Evolutionary conservation across 2,329 filamentous ascomycete species (phyloP).

Genomic region (Curvularia hawaiiensis): DNA sequence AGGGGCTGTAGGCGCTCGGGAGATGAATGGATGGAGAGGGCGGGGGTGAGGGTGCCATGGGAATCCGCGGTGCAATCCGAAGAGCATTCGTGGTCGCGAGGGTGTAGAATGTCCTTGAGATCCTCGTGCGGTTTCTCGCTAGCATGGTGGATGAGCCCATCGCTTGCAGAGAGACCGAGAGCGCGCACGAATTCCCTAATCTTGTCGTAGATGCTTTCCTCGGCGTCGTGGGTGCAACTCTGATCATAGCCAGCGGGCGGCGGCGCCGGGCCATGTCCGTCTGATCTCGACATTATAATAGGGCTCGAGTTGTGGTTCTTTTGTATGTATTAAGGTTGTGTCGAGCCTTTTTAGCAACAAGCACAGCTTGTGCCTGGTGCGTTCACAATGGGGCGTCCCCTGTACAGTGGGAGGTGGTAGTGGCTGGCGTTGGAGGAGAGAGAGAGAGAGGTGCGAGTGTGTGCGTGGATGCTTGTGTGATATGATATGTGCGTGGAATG

Average conservation of each 20-base stretch:
- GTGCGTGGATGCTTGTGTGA: constrained; percentile 1
- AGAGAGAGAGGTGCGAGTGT: not conserved
- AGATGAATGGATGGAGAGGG: constrained; percentile 26
- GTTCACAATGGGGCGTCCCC: constrained; percentile 1
- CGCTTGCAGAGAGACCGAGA: constrained; percentile 29
- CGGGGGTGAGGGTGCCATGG: constrained; percentile 21
- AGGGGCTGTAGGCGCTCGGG: constrained; percentile 45
- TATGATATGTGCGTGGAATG: constrained; percentile 8
- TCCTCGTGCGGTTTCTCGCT: constrained; percentile 40
- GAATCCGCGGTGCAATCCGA: constrained; percentile 19
- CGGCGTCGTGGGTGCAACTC: constrained; percentile 8
- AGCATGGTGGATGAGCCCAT: constrained; percentile 36
- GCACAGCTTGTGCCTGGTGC: constrained; percentile 2
- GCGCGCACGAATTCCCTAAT: constrained; percentile 30
- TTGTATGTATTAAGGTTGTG: not conserved
- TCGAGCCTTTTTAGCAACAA: not conserved
- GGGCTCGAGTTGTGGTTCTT: not conserved
- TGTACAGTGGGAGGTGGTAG: not conserved
- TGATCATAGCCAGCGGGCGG: constrained; percentile 10
- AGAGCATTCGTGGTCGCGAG: constrained; percentile 26
- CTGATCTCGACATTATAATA: constrained; percentile 21
- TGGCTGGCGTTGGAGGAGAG: not conserved
- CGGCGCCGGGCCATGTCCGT: constrained; percentile 6
- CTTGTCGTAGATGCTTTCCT: constrained; percentile 22
- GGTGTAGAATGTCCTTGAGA: constrained; percentile 22